These are phyloP conservation scores for Talaromyces sp. DNA, from an alignment of 2,329 filamentous ascomycete genomes.

Conservation along the genomic window DNA sequence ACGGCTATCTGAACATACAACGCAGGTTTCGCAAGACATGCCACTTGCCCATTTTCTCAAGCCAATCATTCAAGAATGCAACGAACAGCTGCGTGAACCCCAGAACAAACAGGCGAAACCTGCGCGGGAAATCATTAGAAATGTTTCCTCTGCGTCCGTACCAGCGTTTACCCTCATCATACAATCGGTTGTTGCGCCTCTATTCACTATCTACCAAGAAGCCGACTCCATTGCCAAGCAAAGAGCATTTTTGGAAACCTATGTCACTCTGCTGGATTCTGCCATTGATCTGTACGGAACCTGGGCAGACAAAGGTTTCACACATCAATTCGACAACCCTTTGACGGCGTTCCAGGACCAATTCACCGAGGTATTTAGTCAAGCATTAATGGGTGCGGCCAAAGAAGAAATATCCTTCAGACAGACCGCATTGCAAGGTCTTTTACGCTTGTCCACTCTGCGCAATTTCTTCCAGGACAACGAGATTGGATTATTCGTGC, in stretches of 20 bases:
- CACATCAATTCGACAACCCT: conserved; percentile 37
- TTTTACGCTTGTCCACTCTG: conserved; percentile 44
- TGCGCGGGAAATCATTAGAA: conserved; percentile 56
- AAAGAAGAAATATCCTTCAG: conserved; percentile 50
- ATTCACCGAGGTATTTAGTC: conserved; percentile 51
- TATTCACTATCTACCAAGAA: conserved; percentile 57
- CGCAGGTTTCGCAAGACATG: conserved; percentile 34
- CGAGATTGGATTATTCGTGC: conserved; percentile 50
- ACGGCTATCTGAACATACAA: conserved; percentile 47
- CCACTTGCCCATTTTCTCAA: conserved; percentile 52
- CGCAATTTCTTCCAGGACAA: conserved; percentile 47
- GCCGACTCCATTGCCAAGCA: conserved; percentile 59
- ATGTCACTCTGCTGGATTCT: conserved; percentile 55
- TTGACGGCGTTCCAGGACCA: conserved; percentile 47
- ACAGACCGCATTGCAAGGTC: conserved; percentile 43
- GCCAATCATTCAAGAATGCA: conserved; percentile 61
- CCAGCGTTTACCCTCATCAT: conserved; percentile 53
- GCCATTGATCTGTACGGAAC: conserved; percentile 53
- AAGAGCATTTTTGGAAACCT: conserved; percentile 57
- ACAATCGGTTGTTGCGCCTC: conserved; percentile 51
- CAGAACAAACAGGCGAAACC: conserved; percentile 64
- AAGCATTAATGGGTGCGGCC: conserved; percentile 48
- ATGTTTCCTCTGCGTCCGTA: conserved; percentile 51
- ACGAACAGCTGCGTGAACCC: conserved; percentile 62
- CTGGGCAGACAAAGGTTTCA: conserved; percentile 45